Percentiles rank a stretch among this genome's conserved stretches.
phyloP scores from a whole-genome alignment of 2,329 filamentous ascomycete genomes.

The Aspergillus nomiae region DNA sequence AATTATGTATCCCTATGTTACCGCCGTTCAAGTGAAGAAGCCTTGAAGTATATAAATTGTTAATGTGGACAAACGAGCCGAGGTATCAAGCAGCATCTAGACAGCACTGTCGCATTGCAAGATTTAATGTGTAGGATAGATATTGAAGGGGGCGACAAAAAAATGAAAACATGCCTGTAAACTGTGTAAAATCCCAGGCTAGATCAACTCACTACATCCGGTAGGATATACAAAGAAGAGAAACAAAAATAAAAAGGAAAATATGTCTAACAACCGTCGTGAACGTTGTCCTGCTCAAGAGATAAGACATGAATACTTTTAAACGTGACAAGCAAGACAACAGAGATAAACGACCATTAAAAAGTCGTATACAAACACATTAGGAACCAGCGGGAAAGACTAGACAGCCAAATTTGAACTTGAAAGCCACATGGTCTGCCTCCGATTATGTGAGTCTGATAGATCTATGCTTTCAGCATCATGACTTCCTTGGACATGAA shows the following conservation, averaged over 20 bases:
- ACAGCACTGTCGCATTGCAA: not conserved
- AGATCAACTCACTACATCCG: not conserved
- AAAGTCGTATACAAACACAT: not conserved
- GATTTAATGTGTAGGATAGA: not conserved
- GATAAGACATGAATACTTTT: no score
- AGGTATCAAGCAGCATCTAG: not conserved
- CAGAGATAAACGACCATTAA: not conserved
- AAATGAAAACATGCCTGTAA: not conserved
- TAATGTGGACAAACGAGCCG: not conserved
- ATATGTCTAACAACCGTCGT: not conserved
- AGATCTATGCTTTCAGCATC: not conserved
- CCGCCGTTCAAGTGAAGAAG: no score
- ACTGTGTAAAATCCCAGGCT: not conserved
- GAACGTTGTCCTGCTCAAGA: no score
- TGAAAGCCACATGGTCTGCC: not conserved
- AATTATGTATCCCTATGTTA: not conserved
- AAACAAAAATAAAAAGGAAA: not conserved
- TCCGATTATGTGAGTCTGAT: not conserved
- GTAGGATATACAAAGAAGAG: accelerated
- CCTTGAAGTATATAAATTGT: not conserved
- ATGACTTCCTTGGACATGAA: not conserved
- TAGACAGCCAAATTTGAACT: not conserved
- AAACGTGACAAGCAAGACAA: not conserved
- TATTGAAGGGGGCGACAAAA: not conserved
- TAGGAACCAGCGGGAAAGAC: not conserved